Evolutionary conservation across 2,329 filamentous ascomycete species (phyloP), one percentile per base, ranked within the genome.

Genomic region (Pseudogymnoascus sp.): DNA sequence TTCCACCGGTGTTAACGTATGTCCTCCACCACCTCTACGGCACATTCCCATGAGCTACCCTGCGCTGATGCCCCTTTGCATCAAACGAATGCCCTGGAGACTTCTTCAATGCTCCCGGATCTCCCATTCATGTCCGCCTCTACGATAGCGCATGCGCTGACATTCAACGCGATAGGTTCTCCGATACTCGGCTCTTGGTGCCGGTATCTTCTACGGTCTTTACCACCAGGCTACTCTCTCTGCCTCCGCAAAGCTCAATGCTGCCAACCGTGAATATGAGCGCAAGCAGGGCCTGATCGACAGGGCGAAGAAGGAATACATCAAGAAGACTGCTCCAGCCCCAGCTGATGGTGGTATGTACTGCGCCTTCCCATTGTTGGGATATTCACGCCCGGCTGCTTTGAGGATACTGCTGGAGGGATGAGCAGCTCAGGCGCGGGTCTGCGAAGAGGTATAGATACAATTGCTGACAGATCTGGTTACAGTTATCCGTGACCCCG

Each of bases 151-250:
- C 47, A 53, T 53, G 28, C 47, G 28, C 47, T 53, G 47, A 53
- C 47, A 14, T 7, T 30, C 28, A 53, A 20, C 47, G 28, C 47
- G 70, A 59, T 76, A 99, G 94, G 93, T 99, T 77, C 85, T 97
- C 77, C 92, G 94, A 79, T 99, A 93, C 84, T 93, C 91, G 73
- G 92, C 92, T 74, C 89, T 99, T 68, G 89, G 87, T 73, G 82
- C 91, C 72, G 94, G 94, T 75, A 80, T 97, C 74, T 87, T 96
- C 79, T 99, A 99, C 81, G 94, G 94, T 76, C 86, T 96, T 81
- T 90, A 87, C 77, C 93, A 96, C 81, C 94, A 99, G 81, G 82
- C 88, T 73, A 83, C 85, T 65, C 88, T 99, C 76, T 87, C 79
- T 68, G 77, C 89, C 62, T 77, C 83, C 71, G 85, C 91, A 72